Base-by-base conservation (phyloP, 805 yeast species). In the Sugiyamaella mastotermitis region DNA sequence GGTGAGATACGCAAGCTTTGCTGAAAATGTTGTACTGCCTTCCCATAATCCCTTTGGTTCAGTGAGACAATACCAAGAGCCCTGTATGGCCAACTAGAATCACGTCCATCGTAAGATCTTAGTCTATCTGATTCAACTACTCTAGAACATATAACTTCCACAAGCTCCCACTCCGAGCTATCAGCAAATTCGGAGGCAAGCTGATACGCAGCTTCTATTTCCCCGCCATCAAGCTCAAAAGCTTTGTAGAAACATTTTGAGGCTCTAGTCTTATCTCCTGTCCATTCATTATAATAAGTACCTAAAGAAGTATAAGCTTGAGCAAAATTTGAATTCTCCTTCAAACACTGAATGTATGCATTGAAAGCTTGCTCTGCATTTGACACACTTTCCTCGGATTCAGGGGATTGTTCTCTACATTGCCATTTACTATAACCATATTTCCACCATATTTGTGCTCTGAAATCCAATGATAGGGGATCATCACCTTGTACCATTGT, bases 1-100 rank as follows among this genome's bases (percentile, higher is more conserved):
- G 81, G 65, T 30, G 78, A 65, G 46, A 82, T 64, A 45, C 97
- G 70, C 34, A 92, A 65, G 1, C 96, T 87, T 19, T 78, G 73
- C 59, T 92, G 98, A 55, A 85, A 87, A 74, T 83, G 78, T 58
- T 83, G 90, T 33, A 90, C 81, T 0, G 98, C 94, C 39, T 77
- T 78, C 1, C 75, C 76, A 46, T 77, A 84, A 48, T 81, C 79
- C 49, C 79, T 85, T 19, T 58, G 65, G 53, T 84, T 87, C 42
- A 92, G 62, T 3, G 80, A 69, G 2, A 83, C 73, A 48, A 87
- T 76, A 0, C 97, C 98, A 31, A 92, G 62, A 3, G 85, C 84
- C 49, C 96, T 64, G 55, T 79, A 85, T 1, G 97, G 96, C 98
- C 98, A 92, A 42, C 47, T 46, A 40, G 43, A 15, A 16, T 31